Base-by-base conservation (phyloP, 2,329 filamentous ascomycete species). In the Daldinia sp. region DNA sequence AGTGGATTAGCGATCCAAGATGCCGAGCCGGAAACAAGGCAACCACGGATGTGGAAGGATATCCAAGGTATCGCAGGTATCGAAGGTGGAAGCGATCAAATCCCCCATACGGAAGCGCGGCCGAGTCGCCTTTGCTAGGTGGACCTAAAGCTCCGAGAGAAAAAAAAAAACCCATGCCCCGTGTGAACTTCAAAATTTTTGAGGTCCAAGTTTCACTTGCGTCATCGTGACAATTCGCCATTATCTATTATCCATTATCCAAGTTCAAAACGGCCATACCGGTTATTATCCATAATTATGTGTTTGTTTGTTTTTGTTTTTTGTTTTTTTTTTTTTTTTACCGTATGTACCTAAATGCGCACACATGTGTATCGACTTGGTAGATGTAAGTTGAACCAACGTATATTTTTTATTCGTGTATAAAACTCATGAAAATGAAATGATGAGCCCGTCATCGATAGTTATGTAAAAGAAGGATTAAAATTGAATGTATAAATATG, bases 101-200 rank as follows among this genome's bases (percentile, higher is more conserved):
- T 1, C 29, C 10, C 32, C 35, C 50, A n/a, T n/a, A n/a, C 61
- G 61, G 57, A 57, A 48, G 30, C 53, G 39, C 64, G 64, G 64
- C 57, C 57, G 61, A 52, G 17, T 63, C 10, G 27, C 30, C n/a
- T n/a, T 35, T 34, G 47, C 39, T 17, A 52, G 8, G 7, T 59
- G 63, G 58, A 59, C 58, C 50, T 63, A 64, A 61, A 58, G 57
- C 43, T 64, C 64, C 61, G 57, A 54, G n/a, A n/a, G n/a, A n/a
- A n/a, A n/a, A n/a, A n/a, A n/a, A n/a, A n/a, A n/a, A 52, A n/a
- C 39, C 4, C 27, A 15, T 41, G 17, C 25, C 56, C 55, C 51
- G 59, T 53, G 17, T 30, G 51, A 49, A 52, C 19, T 35, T 51
- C 51, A 17, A 39, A 27, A 2, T 15, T 49, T 53, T 35, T 30